phyloP scores from a whole-genome alignment of 164 flowering plant species.

The Stephania yunnanensis region DNA sequence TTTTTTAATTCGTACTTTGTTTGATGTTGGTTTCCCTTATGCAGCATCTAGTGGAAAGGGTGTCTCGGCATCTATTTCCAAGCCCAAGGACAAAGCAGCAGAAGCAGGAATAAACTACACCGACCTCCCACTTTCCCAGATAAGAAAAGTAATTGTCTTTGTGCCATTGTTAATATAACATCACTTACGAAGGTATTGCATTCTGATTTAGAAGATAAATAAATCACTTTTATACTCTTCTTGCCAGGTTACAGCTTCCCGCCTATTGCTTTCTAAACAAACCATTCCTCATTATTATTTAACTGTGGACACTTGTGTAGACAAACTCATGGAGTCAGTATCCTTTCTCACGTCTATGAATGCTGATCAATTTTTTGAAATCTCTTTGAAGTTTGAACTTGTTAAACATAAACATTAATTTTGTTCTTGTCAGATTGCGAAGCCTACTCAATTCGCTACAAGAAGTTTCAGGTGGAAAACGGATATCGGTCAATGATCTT shows the following conservation, averaged over 20 bases:
- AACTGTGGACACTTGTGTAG: constrained; percentile 82
- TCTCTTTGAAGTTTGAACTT: not conserved
- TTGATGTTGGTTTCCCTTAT: not conserved
- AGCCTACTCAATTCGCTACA: constrained; percentile 71
- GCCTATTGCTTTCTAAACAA: constrained; percentile 82
- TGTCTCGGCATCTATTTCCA: constrained; percentile 33
- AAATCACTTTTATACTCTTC: not conserved
- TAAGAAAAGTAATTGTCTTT: constrained; percentile 62
- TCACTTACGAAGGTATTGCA: not conserved
- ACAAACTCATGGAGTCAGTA: constrained; percentile 87
- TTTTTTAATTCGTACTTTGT: not conserved
- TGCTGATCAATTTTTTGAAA: not conserved
- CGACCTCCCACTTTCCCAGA: constrained; percentile 82
- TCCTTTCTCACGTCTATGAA: not conserved
- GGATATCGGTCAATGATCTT: constrained; percentile 87
- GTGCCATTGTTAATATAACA: constrained; percentile 1
- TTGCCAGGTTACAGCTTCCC: constrained; percentile 82
- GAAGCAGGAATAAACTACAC: constrained; percentile 47
- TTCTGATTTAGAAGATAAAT: not conserved
- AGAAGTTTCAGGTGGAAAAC: constrained; percentile 87
- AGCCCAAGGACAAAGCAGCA: constrained; percentile 30
- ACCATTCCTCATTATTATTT: constrained; percentile 95
- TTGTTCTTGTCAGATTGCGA: constrained; percentile 51
- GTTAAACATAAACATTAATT: not conserved
- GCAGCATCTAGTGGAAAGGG: constrained; percentile 70